A percentile compares a stretch with the other conserved stretches of the same genome.
These are phyloP conservation scores for Stephania cephalantha DNA, from an alignment of 164 flowering plant species.

Conservation along the genomic window DNA sequence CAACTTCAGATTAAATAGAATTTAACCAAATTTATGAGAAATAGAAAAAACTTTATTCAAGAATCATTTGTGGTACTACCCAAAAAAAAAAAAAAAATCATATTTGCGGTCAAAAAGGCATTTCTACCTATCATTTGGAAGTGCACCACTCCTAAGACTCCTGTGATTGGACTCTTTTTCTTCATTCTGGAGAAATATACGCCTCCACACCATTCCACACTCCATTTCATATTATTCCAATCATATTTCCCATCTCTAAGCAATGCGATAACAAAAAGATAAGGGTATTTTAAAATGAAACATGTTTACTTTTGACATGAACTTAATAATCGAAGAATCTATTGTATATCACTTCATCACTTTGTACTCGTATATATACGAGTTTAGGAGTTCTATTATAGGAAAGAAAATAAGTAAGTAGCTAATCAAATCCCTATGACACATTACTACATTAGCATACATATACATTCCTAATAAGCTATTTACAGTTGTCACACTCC, in stretches of 20 bases:
- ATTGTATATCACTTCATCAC: too few species aligned
- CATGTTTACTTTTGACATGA: background rate
- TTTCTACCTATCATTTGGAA: background rate
- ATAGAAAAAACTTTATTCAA: background rate
- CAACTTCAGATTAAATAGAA: conserved; percentile 3
- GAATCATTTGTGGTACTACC: background rate
- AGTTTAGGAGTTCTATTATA: too few species aligned
- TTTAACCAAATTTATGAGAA: background rate
- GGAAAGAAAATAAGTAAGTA: too few species aligned
- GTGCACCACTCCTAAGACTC: background rate
- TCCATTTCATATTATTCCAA: background rate
- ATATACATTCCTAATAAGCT: too few species aligned
- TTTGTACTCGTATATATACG: too few species aligned
- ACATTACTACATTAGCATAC: too few species aligned
- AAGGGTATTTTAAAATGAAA: background rate
- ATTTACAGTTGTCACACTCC: too few species aligned
- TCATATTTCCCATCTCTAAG: background rate
- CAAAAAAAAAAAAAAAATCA: background rate
- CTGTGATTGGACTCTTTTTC: background rate
- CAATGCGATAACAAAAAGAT: background rate
- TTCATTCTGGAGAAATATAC: background rate
- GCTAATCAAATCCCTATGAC: too few species aligned
- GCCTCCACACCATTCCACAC: background rate
- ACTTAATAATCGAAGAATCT: too few species aligned
- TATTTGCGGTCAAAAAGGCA: background rate